phyloP scores from a whole-genome alignment of 2,329 filamentous ascomycete genomes.

The Verticillium dahliae region DNA sequence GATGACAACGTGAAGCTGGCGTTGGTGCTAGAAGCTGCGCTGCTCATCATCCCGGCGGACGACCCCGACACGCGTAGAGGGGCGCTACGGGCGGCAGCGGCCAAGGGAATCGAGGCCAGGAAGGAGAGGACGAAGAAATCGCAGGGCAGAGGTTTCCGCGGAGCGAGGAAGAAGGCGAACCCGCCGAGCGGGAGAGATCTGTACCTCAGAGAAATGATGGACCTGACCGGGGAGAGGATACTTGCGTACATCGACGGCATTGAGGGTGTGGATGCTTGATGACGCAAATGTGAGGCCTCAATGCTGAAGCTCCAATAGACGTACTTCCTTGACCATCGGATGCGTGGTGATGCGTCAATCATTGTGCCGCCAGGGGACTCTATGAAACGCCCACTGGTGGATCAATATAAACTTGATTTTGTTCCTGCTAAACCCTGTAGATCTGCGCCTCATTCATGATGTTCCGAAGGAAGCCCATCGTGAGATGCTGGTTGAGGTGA shows the following conservation, averaged over 20 bases:
- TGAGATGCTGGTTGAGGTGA: too few species aligned
- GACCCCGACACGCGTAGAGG: constrained; percentile 26
- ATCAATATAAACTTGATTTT: too few species aligned
- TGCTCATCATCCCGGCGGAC: constrained; percentile 43
- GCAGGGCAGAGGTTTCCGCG: not conserved
- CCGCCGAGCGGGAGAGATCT: constrained; percentile 28
- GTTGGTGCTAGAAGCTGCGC: constrained; percentile 58
- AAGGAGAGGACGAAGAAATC: constrained; percentile 34
- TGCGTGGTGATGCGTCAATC: too few species aligned
- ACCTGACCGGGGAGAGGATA: constrained; percentile 37
- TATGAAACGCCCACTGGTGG: too few species aligned
- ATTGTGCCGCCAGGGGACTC: too few species aligned
- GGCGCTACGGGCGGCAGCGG: constrained; percentile 30
- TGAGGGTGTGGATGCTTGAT: not conserved
- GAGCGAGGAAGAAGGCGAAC: constrained; percentile 25
- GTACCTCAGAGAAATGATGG: constrained; percentile 34
- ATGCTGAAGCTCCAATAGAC: too few species aligned
- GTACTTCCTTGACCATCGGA: too few species aligned
- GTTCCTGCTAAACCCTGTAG: too few species aligned
- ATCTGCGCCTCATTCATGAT: too few species aligned
- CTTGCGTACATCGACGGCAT: constrained; percentile 10
- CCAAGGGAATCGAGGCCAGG: constrained; percentile 41
- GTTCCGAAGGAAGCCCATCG: too few species aligned
- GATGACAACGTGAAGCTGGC: constrained; percentile 70
- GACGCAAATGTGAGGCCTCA: too few species aligned